These are phyloP conservation scores for Paramecium biaurelia DNA, from an alignment of 73 alveolate genomes.

Conservation along the genomic window DNA sequence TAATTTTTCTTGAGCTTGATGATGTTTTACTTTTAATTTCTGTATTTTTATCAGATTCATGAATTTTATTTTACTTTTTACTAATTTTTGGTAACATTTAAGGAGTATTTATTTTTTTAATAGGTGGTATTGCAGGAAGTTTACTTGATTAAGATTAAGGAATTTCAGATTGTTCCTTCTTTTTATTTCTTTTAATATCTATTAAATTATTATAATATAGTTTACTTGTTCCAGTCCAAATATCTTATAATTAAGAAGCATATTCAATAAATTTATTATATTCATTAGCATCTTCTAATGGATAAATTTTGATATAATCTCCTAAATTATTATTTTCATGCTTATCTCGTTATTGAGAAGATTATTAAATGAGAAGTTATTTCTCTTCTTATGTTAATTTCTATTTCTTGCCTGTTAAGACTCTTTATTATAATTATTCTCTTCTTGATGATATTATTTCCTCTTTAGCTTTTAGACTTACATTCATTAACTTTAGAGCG, in stretches of 20 bases:
- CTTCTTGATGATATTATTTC: conserved; percentile 8
- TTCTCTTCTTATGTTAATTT: conserved; percentile 50
- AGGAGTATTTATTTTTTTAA: background rate
- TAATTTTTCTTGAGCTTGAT: background rate
- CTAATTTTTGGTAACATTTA: background rate
- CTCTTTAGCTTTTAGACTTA: background rate
- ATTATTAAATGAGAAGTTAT: background rate
- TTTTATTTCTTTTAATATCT: background rate
- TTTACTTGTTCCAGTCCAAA: conserved; percentile 63
- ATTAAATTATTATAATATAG: background rate
- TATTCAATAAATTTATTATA: conserved; percentile 5
- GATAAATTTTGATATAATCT: conserved; percentile 63
- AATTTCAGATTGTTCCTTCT: background rate
- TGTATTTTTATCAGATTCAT: background rate
- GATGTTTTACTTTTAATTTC: background rate
- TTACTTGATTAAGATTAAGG: background rate
- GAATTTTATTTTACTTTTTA: background rate
- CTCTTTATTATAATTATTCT: conserved; percentile 44
- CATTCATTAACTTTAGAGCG: conserved; percentile 46
- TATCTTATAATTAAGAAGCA: conserved; percentile 34
- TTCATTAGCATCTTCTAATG: conserved; percentile 44
- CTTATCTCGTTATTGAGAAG: conserved; percentile 50
- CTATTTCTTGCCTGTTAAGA: conserved; percentile 43
- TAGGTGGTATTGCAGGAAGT: background rate
- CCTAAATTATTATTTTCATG: conserved; percentile 64